Evolutionary conservation across 148 eudicot species (phyloP), one percentile per base, ranked within the genome.

Genomic region (Gaultheria prostrata): DNA sequence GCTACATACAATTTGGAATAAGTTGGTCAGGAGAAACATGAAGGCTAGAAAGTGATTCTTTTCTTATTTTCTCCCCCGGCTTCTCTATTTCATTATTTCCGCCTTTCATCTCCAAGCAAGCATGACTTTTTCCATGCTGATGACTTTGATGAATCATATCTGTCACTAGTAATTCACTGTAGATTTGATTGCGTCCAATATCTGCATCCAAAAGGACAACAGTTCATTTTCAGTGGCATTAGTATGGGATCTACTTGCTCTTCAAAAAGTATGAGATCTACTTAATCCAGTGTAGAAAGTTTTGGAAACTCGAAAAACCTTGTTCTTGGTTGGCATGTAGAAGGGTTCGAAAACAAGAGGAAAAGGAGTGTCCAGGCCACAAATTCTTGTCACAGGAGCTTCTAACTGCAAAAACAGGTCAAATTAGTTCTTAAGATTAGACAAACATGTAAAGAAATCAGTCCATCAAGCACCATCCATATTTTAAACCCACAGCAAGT

Each of bases 341-440:
- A 94, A 95, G 1, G 97, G 98, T 84, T 97, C 99, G 80, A 94
- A 97, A 50, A 97, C 98, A 65, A 93, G 97, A 45, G 99, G 99
- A 86, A 97, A 97, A 32, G 99, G 99, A 39, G 99, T 97, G 78
- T 97, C 99, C 78, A 92, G 86, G 20, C 99, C 99, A 21, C 99
- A 97, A 67, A 97, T 89, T 86, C 99, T 87, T 76, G 98, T 92
- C 56, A 97, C 89, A 1, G 99, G 99, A 85, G 99, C 98, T 91
- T 94, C 98, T 83, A 97, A 89, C 99, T 97, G 95, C 90, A 88
- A 74, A 83, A 46, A 33, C 67, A 63, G 32, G 13, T 63, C 69
- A 28, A 67, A 13, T 28, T 30, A 67, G 20, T 28, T 28, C 35
- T 67, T 0, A 13, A 67, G 72, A 67, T 13, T 67, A 13, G 72